These are phyloP conservation scores for Prosopis cineraria DNA, from an alignment of 306 rosid species.

Conservation along the genomic window DNA sequence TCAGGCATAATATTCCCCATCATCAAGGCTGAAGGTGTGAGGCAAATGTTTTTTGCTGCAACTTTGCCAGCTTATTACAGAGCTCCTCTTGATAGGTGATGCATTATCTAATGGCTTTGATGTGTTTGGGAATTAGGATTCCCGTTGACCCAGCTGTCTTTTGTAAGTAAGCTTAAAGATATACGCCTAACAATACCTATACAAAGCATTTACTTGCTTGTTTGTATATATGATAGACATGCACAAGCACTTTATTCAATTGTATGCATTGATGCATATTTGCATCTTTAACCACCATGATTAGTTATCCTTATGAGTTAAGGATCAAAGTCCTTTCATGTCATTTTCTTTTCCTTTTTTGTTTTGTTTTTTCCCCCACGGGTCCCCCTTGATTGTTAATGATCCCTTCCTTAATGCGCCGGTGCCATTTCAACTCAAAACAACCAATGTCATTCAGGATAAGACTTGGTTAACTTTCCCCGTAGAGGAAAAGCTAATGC, in stretches of 20 bases:
- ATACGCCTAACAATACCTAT: not conserved
- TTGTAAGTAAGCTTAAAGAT: not conserved
- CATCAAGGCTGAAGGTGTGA: slow-evolving; percentile 59
- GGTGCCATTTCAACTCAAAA: no score
- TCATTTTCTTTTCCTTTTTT: no score
- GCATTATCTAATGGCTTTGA: not conserved
- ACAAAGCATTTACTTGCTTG: not conserved
- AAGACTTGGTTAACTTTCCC: no score
- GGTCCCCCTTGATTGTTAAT: no score
- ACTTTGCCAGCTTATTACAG: slow-evolving; percentile 42
- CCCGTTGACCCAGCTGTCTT: not conserved
- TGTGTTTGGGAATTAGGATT: not conserved
- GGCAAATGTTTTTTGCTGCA: slow-evolving; percentile 50
- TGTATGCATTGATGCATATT: not conserved
- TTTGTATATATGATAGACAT: not conserved
- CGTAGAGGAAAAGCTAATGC: no score
- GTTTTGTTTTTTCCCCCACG: no score
- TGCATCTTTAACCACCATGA: no score
- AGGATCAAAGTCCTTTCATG: no score
- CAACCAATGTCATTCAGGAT: no score
- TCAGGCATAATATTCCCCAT: slow-evolving; percentile 56
- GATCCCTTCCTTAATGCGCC: no score
- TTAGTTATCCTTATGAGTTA: no score
- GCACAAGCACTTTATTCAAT: not conserved
- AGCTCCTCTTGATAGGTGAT: slow-evolving; percentile 27